phyloP scores from a whole-genome alignment of 805 yeast genomes.

The Candida loeiensis region DNA sequence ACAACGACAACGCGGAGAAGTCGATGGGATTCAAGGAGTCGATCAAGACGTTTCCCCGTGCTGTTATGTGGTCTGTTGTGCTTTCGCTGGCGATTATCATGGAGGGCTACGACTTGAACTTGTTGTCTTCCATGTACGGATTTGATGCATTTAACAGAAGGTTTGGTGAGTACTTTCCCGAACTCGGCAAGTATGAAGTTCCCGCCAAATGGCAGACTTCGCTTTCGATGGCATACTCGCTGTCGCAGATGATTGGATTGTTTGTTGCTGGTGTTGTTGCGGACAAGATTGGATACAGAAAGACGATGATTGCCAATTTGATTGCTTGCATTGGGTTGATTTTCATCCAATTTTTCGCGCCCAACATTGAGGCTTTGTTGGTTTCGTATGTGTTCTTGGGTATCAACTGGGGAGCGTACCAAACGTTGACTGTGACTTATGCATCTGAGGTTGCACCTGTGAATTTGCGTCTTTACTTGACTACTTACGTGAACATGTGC shows the following conservation, averaged over 20 bases:
- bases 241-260: conserved; percentile 43
- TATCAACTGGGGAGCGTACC: conserved; percentile 55
- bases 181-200: conserved; percentile 27
- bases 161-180: conserved; percentile 30
- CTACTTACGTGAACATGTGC: conserved; percentile 49
- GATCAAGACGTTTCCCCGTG: conserved; percentile 37
- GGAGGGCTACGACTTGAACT: conserved; percentile 42
- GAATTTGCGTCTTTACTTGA: conserved; percentile 46
- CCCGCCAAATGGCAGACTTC: conserved; percentile 42
- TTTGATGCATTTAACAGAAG: conserved; percentile 32
- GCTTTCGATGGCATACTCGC: conserved; percentile 29
- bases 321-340: conserved; percentile 33
- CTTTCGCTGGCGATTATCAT: conserved; percentile 39
- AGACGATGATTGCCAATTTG: conserved; percentile 32
- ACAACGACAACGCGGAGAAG: conserved; percentile 32
- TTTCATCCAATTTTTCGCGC: conserved; percentile 47
- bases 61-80: conserved; percentile 43
- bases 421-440: conserved; percentile 48
- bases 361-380: conserved; percentile 33
- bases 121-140: conserved; percentile 37
- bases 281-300: conserved; percentile 45
- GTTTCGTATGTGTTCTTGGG: conserved; percentile 45
- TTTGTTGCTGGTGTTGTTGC: conserved; percentile 42
- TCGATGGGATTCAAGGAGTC: conserved; percentile 34
- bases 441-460: conserved; percentile 57